Evolutionary conservation across 371 early-diverging fungal genomes (phyloP).

Genomic region (Haplosporangium sp.): DNA sequence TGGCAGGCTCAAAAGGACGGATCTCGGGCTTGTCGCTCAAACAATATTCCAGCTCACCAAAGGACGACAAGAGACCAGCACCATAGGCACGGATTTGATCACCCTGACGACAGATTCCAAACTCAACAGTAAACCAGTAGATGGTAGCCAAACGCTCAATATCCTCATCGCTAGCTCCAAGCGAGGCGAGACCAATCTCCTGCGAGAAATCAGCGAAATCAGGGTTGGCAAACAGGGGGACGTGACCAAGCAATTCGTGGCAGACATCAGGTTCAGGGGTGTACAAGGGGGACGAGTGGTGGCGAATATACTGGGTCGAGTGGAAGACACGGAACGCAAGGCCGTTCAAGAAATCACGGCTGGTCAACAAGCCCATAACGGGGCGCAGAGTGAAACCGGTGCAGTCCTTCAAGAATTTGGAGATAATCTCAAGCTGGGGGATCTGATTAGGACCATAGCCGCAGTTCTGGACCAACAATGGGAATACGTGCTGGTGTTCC

Average conservation of each 20-base stretch:
- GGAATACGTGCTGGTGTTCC: conserved; percentile 92
- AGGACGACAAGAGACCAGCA: conserved; percentile 94
- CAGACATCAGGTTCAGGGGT: conserved; percentile 96
- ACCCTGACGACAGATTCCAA: conserved; percentile 92
- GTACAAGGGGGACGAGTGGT: conserved; percentile 90
- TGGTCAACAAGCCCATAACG: conserved; percentile 94
- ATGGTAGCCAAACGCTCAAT: conserved; percentile 91
- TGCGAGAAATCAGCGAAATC: conserved; percentile 97
- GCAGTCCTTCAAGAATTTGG: conserved; percentile 95
- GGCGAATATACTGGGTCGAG: conserved; percentile 97
- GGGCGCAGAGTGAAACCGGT: conserved; percentile 97
- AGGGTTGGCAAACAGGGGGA: conserved; percentile 93
- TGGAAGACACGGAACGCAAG: conserved; percentile 98
- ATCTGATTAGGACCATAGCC: conserved; percentile 87
- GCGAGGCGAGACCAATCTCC: conserved; percentile 94
- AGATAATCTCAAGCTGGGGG: conserved; percentile 92
- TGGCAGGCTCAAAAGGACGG: conserved; percentile 86
- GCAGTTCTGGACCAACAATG: conserved; percentile 92
- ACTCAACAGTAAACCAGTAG: conserved; percentile 96
- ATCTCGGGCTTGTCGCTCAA: conserved; percentile 85
- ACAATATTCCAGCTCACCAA: conserved; percentile 93
- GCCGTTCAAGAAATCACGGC: conserved; percentile 96
- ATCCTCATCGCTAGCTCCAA: conserved; percentile 95
- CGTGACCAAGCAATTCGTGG: conserved; percentile 88
- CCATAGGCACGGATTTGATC: conserved; percentile 90